Conservation (phyloP, 2,329 filamentous ascomycete species). For the Chrysoporthe austroafricana region DNA sequence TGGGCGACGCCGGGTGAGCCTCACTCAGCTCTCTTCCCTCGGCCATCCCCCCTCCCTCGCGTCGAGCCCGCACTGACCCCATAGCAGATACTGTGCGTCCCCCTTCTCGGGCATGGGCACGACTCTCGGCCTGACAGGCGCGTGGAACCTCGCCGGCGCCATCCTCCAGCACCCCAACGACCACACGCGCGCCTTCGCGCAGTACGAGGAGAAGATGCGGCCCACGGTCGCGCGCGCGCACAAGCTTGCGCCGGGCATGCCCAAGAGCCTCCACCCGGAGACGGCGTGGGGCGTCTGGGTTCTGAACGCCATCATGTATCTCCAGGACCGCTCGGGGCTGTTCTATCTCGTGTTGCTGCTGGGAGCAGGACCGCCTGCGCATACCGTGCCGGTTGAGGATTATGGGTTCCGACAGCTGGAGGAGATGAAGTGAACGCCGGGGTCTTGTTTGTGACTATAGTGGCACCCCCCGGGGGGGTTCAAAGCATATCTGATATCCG, state of each 20-base stretch:
- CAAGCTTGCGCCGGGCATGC: constrained; percentile 37
- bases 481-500: too few relatives aligned
- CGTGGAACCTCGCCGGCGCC: constrained; percentile 55
- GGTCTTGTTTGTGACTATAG: background rate
- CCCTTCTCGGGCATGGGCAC: constrained; percentile 54
- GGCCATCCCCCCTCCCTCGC: background rate
- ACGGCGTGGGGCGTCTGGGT: constrained; percentile 36
- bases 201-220: constrained; percentile 46
- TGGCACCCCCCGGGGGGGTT: background rate
- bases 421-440: background rate
- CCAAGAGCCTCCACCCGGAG: constrained; percentile 34
- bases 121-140: constrained; percentile 48
- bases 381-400: constrained; percentile 16
- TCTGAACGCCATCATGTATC: constrained; percentile 28
- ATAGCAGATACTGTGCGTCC: constrained; percentile 44
- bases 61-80: background rate
- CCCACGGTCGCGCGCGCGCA: constrained; percentile 45
- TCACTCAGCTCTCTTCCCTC: too few relatives aligned
- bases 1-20: constrained; percentile 51
- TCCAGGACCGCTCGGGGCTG: constrained; percentile 1
- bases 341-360: constrained; percentile 6
- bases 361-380: constrained; percentile 19
- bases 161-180: constrained; percentile 36
- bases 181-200: constrained; percentile 37
- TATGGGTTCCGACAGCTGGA: constrained; percentile 15